These are phyloP conservation scores for Dryas alaskensis DNA, from an alignment of 306 rosid species.

Conservation along the genomic window DNA sequence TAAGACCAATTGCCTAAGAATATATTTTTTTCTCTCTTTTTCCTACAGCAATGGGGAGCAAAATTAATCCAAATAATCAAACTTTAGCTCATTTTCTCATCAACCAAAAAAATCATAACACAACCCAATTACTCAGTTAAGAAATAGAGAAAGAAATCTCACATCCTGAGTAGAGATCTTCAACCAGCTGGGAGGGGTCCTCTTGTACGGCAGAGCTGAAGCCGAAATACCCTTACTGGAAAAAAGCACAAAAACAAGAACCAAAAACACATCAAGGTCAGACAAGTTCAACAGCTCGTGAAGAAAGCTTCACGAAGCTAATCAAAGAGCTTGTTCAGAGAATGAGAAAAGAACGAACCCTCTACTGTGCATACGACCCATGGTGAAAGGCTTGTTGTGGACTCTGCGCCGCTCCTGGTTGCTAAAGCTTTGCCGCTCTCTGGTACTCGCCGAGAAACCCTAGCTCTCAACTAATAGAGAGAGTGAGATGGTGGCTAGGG, in stretches of 20 bases:
- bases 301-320: not conserved
- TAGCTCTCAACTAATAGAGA: not conserved
- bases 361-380: slow-evolving; percentile 88
- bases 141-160: slow-evolving; percentile 8
- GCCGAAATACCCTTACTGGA: slow-evolving; percentile 86
- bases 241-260: slow-evolving; percentile 1
- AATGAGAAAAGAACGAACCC: slow-evolving; percentile 49
- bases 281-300: not conserved
- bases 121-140: not conserved
- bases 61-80: not conserved
- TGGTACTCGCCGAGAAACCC: slow-evolving; percentile 24
- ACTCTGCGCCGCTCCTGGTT: slow-evolving; percentile 2
- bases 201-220: slow-evolving; percentile 83
- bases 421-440: not conserved
- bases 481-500: slow-evolving; percentile 36
- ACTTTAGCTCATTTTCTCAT: not conserved
- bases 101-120: not conserved
- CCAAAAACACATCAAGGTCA: not conserved
- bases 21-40: too few species aligned
- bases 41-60: not conserved
- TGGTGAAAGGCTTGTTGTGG: slow-evolving; percentile 27
- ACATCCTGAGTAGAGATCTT: slow-evolving; percentile 77
- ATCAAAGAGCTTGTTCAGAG: not conserved
- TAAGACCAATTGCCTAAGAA: not conserved
- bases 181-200: slow-evolving; percentile 75